Conservation (phyloP, 2,329 filamentous ascomycete species). For the Penicillium glabrum region DNA sequence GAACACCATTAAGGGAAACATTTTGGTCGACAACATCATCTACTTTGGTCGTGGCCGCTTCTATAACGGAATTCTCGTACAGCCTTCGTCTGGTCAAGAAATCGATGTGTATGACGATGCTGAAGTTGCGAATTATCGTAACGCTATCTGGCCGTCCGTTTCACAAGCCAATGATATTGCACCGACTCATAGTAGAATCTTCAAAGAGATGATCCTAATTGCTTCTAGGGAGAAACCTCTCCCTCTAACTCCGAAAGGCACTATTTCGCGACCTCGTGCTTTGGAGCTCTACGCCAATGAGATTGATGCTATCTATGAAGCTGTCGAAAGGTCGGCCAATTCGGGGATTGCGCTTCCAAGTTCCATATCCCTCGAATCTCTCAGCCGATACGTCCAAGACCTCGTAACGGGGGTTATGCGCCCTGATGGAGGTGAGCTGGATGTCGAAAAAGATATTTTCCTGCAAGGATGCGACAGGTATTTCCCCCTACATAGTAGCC, state of each 20-base stretch:
- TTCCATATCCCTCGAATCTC: background rate
- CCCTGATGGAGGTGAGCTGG: background rate
- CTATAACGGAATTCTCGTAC: background rate
- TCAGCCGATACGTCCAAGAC: background rate
- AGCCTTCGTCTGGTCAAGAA: background rate
- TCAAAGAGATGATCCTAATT: background rate
- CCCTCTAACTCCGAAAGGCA: background rate
- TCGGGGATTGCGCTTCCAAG: background rate
- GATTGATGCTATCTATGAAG: background rate
- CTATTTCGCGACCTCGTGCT: background rate
- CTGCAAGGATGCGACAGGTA: background rate
- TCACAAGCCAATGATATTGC: background rate
- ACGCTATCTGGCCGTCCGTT: background rate
- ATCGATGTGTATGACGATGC: background rate
- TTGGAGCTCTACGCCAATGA: background rate
- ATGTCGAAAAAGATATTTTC: background rate
- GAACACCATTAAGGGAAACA: background rate
- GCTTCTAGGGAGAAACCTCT: background rate
- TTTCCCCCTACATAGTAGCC: background rate
- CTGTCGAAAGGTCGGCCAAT: background rate
- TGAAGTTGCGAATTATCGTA: background rate
- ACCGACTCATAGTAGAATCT: background rate
- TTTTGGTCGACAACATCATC: background rate
- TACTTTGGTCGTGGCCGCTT: background rate
- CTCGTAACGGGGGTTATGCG: background rate